These are phyloP conservation scores for Physcomitrellopsis africana DNA, from an alignment of 225 moss, liverwort and hornwort genomes.

Conservation along the genomic window DNA sequence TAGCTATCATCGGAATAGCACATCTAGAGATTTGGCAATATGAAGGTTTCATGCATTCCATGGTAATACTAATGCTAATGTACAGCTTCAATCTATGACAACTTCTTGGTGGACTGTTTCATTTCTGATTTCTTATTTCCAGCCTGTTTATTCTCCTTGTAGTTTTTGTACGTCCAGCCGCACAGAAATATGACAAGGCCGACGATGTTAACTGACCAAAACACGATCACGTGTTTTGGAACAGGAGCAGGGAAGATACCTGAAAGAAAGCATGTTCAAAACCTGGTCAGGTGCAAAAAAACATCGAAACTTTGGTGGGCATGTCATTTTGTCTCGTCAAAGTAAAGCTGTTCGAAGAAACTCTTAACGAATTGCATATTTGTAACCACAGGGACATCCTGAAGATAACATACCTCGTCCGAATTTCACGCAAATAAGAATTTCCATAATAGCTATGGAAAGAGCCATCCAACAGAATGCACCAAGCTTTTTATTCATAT, in stretches of 20 bases:
- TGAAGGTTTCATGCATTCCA: neutral
- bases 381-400: constrained; percentile 3
- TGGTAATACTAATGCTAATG: neutral
- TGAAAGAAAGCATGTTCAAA: constrained; percentile 31
- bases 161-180: constrained; percentile 76
- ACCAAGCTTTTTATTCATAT: constrained; percentile 80
- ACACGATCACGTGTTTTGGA: constrained; percentile 84
- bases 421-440: constrained; percentile 91
- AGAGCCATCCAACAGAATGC: constrained; percentile 89
- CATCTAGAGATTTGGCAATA: constrained; percentile 17
- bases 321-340: neutral
- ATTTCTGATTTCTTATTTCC: constrained; percentile 18
- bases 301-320: neutral
- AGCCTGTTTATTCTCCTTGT: constrained; percentile 20
- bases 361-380: neutral
- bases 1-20: neutral
- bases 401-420: constrained; percentile 69
- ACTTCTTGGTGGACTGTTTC: constrained; percentile 19
- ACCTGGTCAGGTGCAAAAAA: constrained; percentile 14
- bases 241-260: constrained; percentile 80
- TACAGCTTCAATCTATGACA: constrained; percentile 30
- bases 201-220: constrained; percentile 62
- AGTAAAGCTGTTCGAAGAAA: neutral
- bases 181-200: constrained; percentile 60
- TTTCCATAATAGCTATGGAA: constrained; percentile 72